A percentile compares a stretch with the other conserved stretches of the same genome.
Conservation (phyloP, 805 yeast genomes). For the Candida yuanshanica region DNA sequence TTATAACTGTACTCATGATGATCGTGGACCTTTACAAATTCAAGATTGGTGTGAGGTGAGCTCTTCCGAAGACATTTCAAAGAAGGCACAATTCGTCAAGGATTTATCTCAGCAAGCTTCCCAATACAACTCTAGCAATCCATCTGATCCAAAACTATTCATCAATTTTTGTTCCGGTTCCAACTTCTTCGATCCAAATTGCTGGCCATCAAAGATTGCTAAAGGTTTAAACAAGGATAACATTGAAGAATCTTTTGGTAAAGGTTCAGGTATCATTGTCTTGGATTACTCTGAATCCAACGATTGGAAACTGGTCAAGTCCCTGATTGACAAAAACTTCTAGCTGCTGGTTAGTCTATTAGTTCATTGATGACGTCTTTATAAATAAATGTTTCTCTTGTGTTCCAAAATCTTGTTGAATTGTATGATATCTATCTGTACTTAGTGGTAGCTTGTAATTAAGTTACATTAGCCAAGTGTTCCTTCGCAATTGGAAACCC, state of each 20-base stretch:
- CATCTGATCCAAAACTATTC: constrained; percentile 49
- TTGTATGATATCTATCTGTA: too few species aligned
- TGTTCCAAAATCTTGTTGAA: too few species aligned
- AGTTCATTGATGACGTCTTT: neutral
- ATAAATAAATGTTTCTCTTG: too few species aligned
- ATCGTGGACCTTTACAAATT: constrained; percentile 53
- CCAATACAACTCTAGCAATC: constrained; percentile 38
- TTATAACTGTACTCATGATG: constrained; percentile 62
- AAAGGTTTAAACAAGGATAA: constrained; percentile 39
- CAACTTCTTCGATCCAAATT: constrained; percentile 60
- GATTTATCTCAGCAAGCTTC: constrained; percentile 48
- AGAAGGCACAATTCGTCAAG: constrained; percentile 53
- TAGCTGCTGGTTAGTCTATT: constrained; percentile 5
- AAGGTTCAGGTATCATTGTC: constrained; percentile 59
- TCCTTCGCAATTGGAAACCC: too few species aligned
- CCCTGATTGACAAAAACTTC: constrained; percentile 47
- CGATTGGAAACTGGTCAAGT: constrained; percentile 51
- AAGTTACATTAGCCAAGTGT: too few species aligned
- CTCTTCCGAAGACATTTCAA: constrained; percentile 43
- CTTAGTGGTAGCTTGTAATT: too few species aligned
- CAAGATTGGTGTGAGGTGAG: constrained; percentile 72
- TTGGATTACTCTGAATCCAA: constrained; percentile 61
- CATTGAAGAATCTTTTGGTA: constrained; percentile 42
- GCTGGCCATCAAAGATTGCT: constrained; percentile 72
- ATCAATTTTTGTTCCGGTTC: constrained; percentile 72